These are phyloP conservation scores for Cyberlindnera galapagoensis DNA, from an alignment of 805 yeast genomes.

Conservation along the genomic window DNA sequence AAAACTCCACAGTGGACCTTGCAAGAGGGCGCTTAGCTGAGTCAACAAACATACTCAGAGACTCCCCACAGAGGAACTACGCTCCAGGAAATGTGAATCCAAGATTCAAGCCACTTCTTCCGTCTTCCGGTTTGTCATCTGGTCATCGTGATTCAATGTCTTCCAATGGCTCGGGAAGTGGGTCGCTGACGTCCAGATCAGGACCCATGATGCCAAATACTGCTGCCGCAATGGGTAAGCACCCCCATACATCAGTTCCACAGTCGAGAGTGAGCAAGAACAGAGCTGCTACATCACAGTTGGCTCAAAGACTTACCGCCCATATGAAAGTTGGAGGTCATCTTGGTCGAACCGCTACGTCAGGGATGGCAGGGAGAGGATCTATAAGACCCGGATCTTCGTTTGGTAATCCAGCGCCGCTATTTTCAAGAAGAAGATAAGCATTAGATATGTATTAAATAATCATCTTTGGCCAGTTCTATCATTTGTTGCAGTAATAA, in stretches of 20 bases:
- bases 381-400: constrained; percentile 19
- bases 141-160: constrained; percentile 5
- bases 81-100: neutral
- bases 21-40: constrained; percentile 18
- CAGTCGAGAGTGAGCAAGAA: constrained; percentile 7
- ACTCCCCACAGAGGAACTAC: constrained; percentile 7
- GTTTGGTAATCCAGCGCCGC: constrained; percentile 6
- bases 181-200: constrained; percentile 12
- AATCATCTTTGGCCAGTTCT: neutral
- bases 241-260: neutral
- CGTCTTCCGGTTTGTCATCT: constrained; percentile 5
- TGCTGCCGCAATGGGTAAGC: no score
- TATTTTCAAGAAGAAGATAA: constrained; percentile 10
- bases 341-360: no score
- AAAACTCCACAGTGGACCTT: constrained; percentile 7
- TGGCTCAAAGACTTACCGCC: constrained; percentile 20
- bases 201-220: constrained; percentile 5
- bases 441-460: neutral
- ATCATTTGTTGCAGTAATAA: constrained; percentile 29
- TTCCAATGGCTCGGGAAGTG: constrained; percentile 10
- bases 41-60: constrained; percentile 17
- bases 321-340: constrained; percentile 24
- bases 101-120: neutral
- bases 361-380: no score
- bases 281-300: constrained; percentile 19